Conservation (phyloP, 2,329 filamentous ascomycete species). For the Exophiala aquamarina region DNA sequence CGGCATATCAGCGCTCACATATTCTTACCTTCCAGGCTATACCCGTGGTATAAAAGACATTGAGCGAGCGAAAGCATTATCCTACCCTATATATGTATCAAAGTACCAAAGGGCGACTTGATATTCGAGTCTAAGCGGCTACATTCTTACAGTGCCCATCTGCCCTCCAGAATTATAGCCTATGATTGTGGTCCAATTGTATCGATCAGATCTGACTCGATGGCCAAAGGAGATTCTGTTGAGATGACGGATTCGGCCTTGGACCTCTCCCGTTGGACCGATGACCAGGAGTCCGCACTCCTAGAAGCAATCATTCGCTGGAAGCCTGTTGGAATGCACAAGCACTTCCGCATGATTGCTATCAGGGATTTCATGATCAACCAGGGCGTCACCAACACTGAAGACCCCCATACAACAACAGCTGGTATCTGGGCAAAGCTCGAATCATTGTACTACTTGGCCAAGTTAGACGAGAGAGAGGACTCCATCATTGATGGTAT, state of each 20-base stretch:
- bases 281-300: conserved; percentile 88
- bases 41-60: too few relatives aligned
- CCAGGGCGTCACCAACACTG: conserved; percentile 72
- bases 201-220: background rate
- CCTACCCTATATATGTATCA: too few relatives aligned
- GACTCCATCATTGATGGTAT: conserved; percentile 57
- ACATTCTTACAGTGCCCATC: too few relatives aligned
- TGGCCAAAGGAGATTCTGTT: too few relatives aligned
- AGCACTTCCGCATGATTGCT: conserved; percentile 87
- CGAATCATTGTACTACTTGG: conserved; percentile 77
- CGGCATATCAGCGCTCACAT: too few relatives aligned
- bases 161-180: too few relatives aligned
- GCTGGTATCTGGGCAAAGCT: conserved; percentile 91
- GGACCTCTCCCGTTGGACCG: conserved; percentile 68
- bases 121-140: too few relatives aligned
- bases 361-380: conserved; percentile 78
- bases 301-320: conserved; percentile 91
- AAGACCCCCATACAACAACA: conserved; percentile 65
- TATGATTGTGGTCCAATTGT: too few relatives aligned
- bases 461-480: conserved; percentile 81
- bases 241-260: background rate
- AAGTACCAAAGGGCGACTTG: too few relatives aligned
- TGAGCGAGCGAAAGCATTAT: too few relatives aligned
- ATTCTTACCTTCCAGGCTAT: too few relatives aligned
- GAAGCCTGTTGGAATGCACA: conserved; percentile 97